Evolutionary conservation across 1,284 basidiomycete species (phyloP).

Genomic region (Stygiomarasmius scandens): DNA sequence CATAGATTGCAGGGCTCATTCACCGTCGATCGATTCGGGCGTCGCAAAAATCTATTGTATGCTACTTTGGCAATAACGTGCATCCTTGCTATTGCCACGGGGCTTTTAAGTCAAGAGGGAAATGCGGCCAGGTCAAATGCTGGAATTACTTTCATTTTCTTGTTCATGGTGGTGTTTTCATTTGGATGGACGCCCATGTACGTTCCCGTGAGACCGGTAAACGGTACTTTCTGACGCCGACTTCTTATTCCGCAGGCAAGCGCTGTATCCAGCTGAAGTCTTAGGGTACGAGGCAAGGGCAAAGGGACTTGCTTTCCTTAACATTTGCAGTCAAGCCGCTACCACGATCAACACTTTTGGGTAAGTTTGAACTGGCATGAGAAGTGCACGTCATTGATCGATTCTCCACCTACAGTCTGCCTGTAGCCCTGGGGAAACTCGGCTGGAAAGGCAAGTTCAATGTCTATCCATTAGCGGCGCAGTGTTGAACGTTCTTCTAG

Average conservation of each 20-base stretch:
- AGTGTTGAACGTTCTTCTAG: constrained; percentile 25
- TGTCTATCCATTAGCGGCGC: constrained; percentile 2
- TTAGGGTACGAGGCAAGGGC: constrained; percentile 53
- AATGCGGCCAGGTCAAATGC: constrained; percentile 40
- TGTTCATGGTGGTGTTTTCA: constrained; percentile 54
- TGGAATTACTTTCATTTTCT: constrained; percentile 48
- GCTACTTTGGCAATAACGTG: constrained; percentile 39
- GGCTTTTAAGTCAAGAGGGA: constrained; percentile 39
- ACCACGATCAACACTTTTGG: constrained; percentile 52
- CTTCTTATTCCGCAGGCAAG: constrained; percentile 42
- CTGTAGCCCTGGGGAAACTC: constrained; percentile 46
- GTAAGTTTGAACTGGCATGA: constrained; percentile 26
- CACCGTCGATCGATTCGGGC: constrained; percentile 45
- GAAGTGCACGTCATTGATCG: constrained; percentile 1
- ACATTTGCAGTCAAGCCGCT: constrained; percentile 31
- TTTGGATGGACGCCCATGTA: constrained; percentile 59
- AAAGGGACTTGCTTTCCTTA: constrained; percentile 52
- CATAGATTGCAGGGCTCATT: constrained; percentile 38
- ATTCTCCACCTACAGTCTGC: constrained; percentile 33
- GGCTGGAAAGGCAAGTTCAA: constrained; percentile 45
- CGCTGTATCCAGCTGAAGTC: constrained; percentile 56
- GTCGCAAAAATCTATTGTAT: constrained; percentile 40
- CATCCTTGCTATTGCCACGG: constrained; percentile 46
- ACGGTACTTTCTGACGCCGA: not conserved
- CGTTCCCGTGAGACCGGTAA: constrained; percentile 22